phyloP scores from a whole-genome alignment of 257 asterid genomes.

The Euphrasia confusa region DNA sequence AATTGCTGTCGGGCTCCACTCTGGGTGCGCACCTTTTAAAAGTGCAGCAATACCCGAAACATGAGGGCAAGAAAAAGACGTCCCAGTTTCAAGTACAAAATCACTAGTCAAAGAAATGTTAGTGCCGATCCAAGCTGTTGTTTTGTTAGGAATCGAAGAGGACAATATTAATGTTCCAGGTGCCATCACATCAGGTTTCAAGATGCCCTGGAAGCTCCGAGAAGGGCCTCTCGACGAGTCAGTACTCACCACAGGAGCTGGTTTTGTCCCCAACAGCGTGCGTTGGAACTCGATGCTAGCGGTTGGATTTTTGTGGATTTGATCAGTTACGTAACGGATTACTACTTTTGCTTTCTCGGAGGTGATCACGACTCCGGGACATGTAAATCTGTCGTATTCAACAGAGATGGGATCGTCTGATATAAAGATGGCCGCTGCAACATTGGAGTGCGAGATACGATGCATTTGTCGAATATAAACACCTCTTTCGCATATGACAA shows the following conservation, averaged over 20 bases:
- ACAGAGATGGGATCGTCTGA: background rate
- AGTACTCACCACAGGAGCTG: background rate
- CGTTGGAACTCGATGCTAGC: background rate
- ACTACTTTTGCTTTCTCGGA: background rate
- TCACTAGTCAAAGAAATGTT: no score
- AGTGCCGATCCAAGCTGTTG: no score
- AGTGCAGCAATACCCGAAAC: no score
- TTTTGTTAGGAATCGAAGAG: background rate
- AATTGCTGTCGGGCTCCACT: conserved; percentile 35
- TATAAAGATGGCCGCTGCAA: background rate
- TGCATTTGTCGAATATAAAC: background rate
- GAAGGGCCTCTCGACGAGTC: background rate
- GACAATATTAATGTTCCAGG: conserved; percentile 20
- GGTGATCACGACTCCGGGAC: conserved; percentile 27
- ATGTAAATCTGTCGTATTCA: conserved; percentile 17
- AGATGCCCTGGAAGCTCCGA: background rate
- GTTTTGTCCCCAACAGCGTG: background rate
- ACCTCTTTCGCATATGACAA: background rate
- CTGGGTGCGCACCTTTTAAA: no score
- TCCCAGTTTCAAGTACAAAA: no score
- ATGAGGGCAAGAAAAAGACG: no score
- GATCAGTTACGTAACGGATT: background rate
- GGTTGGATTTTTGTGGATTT: background rate
- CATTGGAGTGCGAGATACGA: background rate
- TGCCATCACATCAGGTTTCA: conserved; percentile 29